Base-by-base conservation (phyloP, 2,329 filamentous ascomycete genomes). In the Monilinia aucupariae region DNA sequence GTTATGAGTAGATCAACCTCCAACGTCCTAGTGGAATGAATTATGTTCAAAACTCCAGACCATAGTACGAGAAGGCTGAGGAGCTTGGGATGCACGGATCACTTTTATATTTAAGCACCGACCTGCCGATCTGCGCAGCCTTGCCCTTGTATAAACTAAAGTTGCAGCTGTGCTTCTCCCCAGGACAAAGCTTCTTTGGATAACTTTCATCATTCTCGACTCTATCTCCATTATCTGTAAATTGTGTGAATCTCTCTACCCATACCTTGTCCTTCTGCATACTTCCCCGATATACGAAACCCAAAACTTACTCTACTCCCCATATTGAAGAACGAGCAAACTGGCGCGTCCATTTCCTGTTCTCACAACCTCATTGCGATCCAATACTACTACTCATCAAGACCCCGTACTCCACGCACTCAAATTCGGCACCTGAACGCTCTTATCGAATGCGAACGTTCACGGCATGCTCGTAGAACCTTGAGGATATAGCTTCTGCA, bases 151-250 rank as follows among this genome's bases (percentile, higher is more conserved):
- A 37, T 8, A n/a, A 8, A 25, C 7, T 59, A 48, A 45, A 27
- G 55, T 47, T 45, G 20, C 41, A 27, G 25, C 48, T 60, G 27
- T 39, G 39, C 49, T n/a, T 39, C n/a, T n/a, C 9, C 43, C n/a
- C 32, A 56, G 41, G 43, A 54, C 59, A 61, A 61, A 61, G 59
- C 49, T 60, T 60, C 58, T 43, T 50, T 43, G 34, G 49, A 61
- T 61, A 61, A 61, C 50, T 61, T 55, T 61, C 50, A 34, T 55
- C 27, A 55, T 61, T 55, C 59, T 61, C 59, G 39, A 54, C 37
- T 22, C 32, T 60, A 41, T 53, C 39, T 54, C 48, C 39, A 45
- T 54, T 45, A 30, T 30, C n/a, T 54, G 12, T 20, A 25, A 7
- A 20, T 41, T 61, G 37, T 61, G 37, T 51, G 39, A 54, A 53